Conservation (phyloP, 2,329 filamentous ascomycete genomes). For the Cladophialophora yegresii region DNA sequence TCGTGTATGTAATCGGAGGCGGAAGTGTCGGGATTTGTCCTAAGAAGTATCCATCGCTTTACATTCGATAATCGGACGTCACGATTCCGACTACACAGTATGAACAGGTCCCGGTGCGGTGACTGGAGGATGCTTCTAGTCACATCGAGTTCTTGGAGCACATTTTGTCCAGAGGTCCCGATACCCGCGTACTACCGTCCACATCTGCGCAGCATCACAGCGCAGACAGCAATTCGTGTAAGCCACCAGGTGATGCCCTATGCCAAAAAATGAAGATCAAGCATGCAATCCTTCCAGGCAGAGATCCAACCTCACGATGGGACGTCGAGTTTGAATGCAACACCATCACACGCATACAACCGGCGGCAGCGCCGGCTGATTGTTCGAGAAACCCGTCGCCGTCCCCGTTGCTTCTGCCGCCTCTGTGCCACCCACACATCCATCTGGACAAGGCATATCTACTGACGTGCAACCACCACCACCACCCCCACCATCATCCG, state of each 20-base stretch:
- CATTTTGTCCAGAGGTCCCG: too few relatives aligned
- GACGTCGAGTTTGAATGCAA: slow-evolving; percentile 23
- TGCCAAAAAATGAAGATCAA: slow-evolving; percentile 26
- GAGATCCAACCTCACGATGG: slow-evolving; percentile 26
- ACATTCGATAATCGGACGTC: not conserved
- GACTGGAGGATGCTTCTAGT: too few relatives aligned
- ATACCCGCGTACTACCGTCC: too few relatives aligned
- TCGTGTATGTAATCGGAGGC: not conserved
- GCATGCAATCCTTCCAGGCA: slow-evolving; percentile 32
- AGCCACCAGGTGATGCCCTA: not conserved
- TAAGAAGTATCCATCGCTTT: not conserved
- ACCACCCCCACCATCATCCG: slow-evolving; percentile 11
- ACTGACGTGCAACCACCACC: slow-evolving; percentile 37
- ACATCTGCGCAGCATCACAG: too few relatives aligned
- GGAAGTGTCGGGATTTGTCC: not conserved
- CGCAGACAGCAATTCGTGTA: too few relatives aligned
- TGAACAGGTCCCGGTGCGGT: too few relatives aligned
- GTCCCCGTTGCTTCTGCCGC: slow-evolving; percentile 49
- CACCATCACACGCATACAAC: slow-evolving; percentile 30
- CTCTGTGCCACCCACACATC: slow-evolving; percentile 71
- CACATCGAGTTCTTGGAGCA: too few relatives aligned
- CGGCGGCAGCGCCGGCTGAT: not conserved
- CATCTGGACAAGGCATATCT: slow-evolving; percentile 62
- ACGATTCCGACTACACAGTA: not conserved
- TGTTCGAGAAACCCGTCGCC: not conserved